These are phyloP conservation scores for Boeremia lycopersici DNA, from an alignment of 2,329 filamentous ascomycete genomes.

Conservation along the genomic window DNA sequence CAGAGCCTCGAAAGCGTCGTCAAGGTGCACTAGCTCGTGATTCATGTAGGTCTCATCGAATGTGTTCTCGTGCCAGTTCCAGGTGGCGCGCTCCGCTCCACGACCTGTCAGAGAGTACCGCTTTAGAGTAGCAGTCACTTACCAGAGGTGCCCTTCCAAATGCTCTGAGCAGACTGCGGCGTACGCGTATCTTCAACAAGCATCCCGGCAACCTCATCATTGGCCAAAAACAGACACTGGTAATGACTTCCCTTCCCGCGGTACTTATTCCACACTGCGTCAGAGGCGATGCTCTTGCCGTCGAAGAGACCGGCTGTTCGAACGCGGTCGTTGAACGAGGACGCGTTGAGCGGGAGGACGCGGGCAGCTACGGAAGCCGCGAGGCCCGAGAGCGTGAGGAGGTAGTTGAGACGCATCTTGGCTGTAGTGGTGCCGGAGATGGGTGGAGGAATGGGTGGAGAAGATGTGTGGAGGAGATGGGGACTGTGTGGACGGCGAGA, in stretches of 20 bases:
- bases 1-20: conserved; percentile 8
- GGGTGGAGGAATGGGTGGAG: neutral
- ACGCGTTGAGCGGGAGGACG: neutral
- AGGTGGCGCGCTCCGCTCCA: conserved; percentile 13
- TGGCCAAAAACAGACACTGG: conserved; percentile 11
- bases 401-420: neutral
- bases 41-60: conserved; percentile 9
- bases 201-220: conserved; percentile 11
- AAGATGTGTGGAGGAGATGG: neutral
- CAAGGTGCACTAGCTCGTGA: conserved; percentile 4
- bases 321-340: neutral
- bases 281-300: conserved; percentile 5
- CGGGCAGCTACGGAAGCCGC: neutral
- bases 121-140: neutral
- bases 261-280: conserved; percentile 18
- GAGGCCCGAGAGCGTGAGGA: neutral
- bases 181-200: conserved; percentile 4
- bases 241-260: conserved; percentile 5
- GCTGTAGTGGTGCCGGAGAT: neutral
- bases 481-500: neutral
- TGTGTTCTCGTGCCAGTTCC: conserved; percentile 18
- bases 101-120: neutral
- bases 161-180: conserved; percentile 9
- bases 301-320: conserved; percentile 4
- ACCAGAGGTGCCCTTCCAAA: conserved; percentile 4